These are phyloP conservation scores for Nitzschia inconspicua DNA, from an alignment of 108 stramenopile species.

Conservation along the genomic window DNA sequence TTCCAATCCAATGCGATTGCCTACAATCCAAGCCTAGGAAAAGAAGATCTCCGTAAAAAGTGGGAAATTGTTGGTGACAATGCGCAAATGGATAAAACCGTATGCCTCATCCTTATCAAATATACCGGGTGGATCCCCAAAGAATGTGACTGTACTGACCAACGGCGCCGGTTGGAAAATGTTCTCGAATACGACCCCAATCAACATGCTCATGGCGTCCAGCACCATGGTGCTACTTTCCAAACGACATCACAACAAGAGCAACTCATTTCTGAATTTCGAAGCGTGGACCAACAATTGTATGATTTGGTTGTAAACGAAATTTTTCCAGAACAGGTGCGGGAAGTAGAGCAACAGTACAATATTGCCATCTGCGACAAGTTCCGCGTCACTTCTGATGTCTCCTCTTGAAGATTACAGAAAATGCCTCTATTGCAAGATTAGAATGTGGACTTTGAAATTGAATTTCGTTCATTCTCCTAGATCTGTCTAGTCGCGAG, in stretches of 20 bases:
- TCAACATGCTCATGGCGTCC: slow-evolving; percentile 1
- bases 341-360: slow-evolving; percentile 2
- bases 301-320: neutral
- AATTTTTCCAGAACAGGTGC: slow-evolving; percentile 1
- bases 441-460: no score
- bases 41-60: neutral
- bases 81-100: neutral
- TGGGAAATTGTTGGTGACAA: neutral
- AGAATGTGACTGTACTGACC: slow-evolving; percentile 6
- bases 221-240: slow-evolving; percentile 10
- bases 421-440: no score
- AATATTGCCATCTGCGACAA: slow-evolving; percentile 1
- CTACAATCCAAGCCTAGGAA: neutral
- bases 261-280: neutral
- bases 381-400: no score
- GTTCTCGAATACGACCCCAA: no score
- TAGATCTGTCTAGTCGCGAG: no score
- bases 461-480: no score
- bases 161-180: neutral
- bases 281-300: neutral
- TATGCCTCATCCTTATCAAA: slow-evolving; percentile 1
- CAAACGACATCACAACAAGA: neutral
- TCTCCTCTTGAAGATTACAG: no score
- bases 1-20: neutral
- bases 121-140: slow-evolving; percentile 12